A percentile compares a stretch with the other conserved stretches of the same genome.
Conservation (phyloP, 169 alveolate genomes). For the Plasmodium ovale region DNA sequence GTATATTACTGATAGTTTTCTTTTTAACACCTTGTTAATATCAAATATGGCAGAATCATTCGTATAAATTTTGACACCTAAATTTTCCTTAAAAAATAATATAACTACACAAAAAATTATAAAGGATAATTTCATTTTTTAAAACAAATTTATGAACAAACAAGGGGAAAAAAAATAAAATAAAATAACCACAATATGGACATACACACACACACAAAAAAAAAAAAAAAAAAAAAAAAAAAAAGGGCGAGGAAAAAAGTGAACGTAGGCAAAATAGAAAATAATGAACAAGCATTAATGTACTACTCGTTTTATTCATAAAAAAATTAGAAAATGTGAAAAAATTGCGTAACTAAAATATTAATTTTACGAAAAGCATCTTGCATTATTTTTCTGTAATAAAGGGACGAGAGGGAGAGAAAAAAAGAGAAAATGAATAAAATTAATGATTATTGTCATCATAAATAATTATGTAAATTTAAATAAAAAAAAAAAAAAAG, state of each 20-base stretch:
- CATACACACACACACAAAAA: conserved; percentile 6
- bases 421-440: conserved; percentile 9
- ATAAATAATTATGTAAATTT: conserved; percentile 20
- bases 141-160: conserved; percentile 35
- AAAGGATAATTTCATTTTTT: conserved; percentile 58
- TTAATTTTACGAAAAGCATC: conserved; percentile 51
- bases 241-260: background rate
- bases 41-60: conserved; percentile 75
- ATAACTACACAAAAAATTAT: conserved; percentile 51
- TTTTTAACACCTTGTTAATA: conserved; percentile 47
- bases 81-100: conserved; percentile 63
- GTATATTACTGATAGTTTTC: conserved; percentile 39
- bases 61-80: conserved; percentile 51
- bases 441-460: conserved; percentile 27
- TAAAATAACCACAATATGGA: background rate
- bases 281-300: conserved; percentile 4
- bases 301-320: background rate
- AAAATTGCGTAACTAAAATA: background rate
- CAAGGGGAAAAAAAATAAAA: conserved; percentile 1
- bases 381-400: conserved; percentile 39
- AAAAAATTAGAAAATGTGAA: conserved; percentile 11
- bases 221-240: conserved; percentile 11
- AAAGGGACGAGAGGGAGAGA: background rate
- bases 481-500: conserved; percentile 8
- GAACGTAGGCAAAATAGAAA: background rate